Percentiles rank a stretch among this genome's conserved stretches.
phyloP scores from a whole-genome alignment of 371 early-diverging fungal genomes.

The Haplosporangium sp. region DNA sequence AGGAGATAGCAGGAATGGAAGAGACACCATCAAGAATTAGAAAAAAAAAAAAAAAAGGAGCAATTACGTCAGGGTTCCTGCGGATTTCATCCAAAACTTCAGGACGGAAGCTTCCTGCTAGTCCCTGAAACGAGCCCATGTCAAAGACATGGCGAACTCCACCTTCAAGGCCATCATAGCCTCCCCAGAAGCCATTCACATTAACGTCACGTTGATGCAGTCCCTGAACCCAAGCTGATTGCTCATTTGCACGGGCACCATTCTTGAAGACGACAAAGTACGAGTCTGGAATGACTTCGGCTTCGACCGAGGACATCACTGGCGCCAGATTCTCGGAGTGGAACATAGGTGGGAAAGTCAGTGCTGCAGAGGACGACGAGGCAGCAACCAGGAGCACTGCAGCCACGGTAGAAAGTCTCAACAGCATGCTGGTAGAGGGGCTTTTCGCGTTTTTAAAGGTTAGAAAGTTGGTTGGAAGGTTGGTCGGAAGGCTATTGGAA shows the following conservation, averaged over 20 bases:
- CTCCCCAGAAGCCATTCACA: conserved; percentile 23
- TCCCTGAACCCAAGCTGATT: conserved; percentile 44
- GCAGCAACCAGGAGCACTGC: conserved; percentile 22
- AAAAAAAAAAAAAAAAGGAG: not conserved
- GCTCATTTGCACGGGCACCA: conserved; percentile 40
- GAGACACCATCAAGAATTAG: not conserved
- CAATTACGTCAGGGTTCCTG: conserved; percentile 43
- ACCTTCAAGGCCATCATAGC: conserved; percentile 16
- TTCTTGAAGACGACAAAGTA: conserved; percentile 90
- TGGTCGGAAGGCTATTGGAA: no score
- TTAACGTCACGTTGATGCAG: conserved; percentile 23
- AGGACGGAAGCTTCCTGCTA: conserved; percentile 79
- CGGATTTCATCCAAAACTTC: conserved; percentile 77
- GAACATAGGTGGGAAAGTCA: conserved; percentile 8
- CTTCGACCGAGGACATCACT: conserved; percentile 67
- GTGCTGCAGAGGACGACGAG: conserved; percentile 8
- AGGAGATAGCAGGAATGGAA: not conserved
- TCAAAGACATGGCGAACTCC: conserved; percentile 83
- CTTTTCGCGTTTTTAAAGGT: no score
- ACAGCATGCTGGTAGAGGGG: conserved; percentile 11
- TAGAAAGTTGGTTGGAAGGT: not conserved
- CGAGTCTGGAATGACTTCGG: conserved; percentile 76
- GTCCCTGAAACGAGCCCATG: conserved; percentile 79
- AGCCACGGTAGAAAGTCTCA: conserved; percentile 45
- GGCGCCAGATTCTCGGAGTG: conserved; percentile 62